phyloP scores from a whole-genome alignment of 495 filamentous ascomycete species.

The Penicillium chermesinum region DNA sequence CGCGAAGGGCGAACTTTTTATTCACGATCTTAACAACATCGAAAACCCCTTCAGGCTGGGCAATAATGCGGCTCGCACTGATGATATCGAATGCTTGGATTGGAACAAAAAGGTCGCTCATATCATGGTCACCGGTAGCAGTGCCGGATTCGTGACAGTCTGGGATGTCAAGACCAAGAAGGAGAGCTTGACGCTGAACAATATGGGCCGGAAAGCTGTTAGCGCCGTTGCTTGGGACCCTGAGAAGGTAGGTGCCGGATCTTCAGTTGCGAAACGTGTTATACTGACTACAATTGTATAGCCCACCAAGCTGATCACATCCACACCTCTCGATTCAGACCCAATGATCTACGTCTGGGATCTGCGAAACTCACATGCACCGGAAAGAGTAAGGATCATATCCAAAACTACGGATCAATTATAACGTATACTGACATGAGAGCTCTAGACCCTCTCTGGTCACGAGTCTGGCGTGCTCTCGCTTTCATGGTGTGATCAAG shows the following conservation, averaged over 20 bases:
- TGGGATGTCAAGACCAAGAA: conserved; percentile 98
- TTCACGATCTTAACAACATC: conserved; percentile 88
- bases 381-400: conserved; percentile 60
- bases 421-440: background rate
- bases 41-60: conserved; percentile 84
- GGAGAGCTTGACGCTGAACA: conserved; percentile 91
- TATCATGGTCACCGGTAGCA: conserved; percentile 91
- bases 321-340: conserved; percentile 84
- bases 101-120: conserved; percentile 99
- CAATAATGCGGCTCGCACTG: conserved; percentile 76
- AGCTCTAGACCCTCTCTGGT: conserved; percentile 62
- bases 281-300: conserved; percentile 24
- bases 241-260: conserved; percentile 48
- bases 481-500: conserved; percentile 92
- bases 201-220: conserved; percentile 83
- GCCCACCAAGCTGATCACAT: conserved; percentile 88
- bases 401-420: no score
- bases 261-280: background rate
- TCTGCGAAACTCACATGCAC: conserved; percentile 90
- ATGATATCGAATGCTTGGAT: conserved; percentile 91
- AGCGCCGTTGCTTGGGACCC: conserved; percentile 97
- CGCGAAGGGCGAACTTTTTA: conserved; percentile 91
- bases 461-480: conserved; percentile 93
- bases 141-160: conserved; percentile 91
- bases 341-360: conserved; percentile 92